Evolutionary conservation across 768 basidiomycete species (phyloP).

Genomic region (Phylloporus arenicola): DNA sequence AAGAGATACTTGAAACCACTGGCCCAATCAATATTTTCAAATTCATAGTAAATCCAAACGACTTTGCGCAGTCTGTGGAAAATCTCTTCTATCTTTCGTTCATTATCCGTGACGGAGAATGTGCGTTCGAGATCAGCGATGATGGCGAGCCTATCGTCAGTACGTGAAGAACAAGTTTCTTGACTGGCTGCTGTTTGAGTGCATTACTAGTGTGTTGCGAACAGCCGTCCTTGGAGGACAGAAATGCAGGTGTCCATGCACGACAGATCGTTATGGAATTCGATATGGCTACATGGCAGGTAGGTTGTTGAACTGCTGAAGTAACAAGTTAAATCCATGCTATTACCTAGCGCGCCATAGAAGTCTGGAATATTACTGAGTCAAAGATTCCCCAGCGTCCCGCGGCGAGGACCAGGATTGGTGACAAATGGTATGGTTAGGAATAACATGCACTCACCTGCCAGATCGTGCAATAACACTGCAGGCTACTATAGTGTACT

Average conservation of each 20-base stretch:
- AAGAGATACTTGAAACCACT: conserved; percentile 48
- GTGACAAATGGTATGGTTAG: conserved; percentile 71
- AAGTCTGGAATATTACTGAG: conserved; percentile 75
- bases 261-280: conserved; percentile 89
- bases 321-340: background rate
- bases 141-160: conserved; percentile 74
- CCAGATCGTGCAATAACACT: background rate
- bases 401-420: conserved; percentile 49
- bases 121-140: conserved; percentile 61
- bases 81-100: conserved; percentile 96
- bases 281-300: conserved; percentile 87
- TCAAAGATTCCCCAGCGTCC: conserved; percentile 73
- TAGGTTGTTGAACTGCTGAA: conserved; percentile 29
- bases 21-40: conserved; percentile 70
- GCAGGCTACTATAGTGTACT: conserved; percentile 15
- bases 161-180: conserved; percentile 33
- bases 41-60: conserved; percentile 84
- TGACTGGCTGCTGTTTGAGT: background rate
- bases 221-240: conserved; percentile 59
- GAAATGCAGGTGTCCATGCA: conserved; percentile 57
- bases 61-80: conserved; percentile 92
- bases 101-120: conserved; percentile 80
- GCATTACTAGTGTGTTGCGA: conserved; percentile 51
- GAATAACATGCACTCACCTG: background rate
- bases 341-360: conserved; percentile 67